Percentiles rank a stretch among this genome's conserved stretches.
Evolutionary conservation across 1,284 basidiomycete genomes (phyloP).

Genomic region (Phenoliferia sp.): DNA sequence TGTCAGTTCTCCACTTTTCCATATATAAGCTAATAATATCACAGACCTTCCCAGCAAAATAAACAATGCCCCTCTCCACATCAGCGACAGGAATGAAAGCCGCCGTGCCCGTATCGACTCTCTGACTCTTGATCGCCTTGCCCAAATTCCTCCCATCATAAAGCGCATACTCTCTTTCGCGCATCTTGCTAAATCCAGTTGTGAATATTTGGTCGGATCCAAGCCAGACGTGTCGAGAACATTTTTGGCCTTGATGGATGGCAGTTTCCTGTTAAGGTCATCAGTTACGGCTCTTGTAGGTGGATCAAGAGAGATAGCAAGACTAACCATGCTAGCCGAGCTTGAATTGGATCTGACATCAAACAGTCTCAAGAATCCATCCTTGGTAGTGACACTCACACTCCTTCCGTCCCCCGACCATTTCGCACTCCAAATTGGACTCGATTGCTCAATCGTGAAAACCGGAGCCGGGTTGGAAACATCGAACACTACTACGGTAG

Average conservation of each 20-base stretch:
- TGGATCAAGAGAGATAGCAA: not conserved
- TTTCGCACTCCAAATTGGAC: constrained; percentile 40
- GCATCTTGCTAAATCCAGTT: constrained; percentile 43
- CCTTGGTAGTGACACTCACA: constrained; percentile 41
- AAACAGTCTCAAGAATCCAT: constrained; percentile 42
- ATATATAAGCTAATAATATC: not conserved
- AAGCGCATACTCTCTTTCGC: constrained; percentile 33
- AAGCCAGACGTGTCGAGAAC: constrained; percentile 41
- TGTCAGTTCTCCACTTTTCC: not conserved
- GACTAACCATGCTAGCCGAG: not conserved
- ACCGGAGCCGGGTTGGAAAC: constrained; percentile 30
- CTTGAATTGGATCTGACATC: constrained; percentile 35
- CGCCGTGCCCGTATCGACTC: constrained; percentile 44
- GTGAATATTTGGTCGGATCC: constrained; percentile 43
- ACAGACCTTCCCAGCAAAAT: constrained; percentile 39
- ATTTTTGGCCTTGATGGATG: constrained; percentile 25
- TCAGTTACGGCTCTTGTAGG: constrained; percentile 13
- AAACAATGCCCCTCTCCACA: constrained; percentile 43
- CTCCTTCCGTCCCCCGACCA: constrained; percentile 43
- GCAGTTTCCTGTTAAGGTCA: constrained; percentile 10
- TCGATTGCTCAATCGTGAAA: constrained; percentile 31
- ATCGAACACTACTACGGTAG: constrained; percentile 41
- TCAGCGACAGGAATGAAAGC: constrained; percentile 44
- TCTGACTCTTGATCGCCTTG: constrained; percentile 33
- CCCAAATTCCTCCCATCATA: constrained; percentile 34